Percentiles rank a stretch among this genome's conserved stretches.
Conservation (phyloP, 2,329 filamentous ascomycete genomes). For the Diaporthe sp. region DNA sequence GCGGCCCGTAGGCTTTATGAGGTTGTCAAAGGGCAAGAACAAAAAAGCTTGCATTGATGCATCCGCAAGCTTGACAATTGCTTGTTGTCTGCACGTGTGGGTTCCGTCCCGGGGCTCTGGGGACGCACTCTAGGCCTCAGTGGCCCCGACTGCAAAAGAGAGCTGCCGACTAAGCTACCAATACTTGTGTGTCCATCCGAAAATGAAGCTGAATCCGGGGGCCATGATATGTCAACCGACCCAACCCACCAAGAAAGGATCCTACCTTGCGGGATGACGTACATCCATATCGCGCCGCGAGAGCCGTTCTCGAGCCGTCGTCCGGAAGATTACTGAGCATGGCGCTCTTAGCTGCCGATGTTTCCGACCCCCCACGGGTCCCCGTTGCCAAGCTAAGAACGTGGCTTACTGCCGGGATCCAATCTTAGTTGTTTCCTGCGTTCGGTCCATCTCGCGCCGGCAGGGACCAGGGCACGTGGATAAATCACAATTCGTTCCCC, state of each 20-base stretch:
- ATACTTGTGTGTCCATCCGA: too few relatives aligned
- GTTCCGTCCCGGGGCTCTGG: neutral
- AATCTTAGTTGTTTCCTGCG: neutral
- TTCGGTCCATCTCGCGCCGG: slow-evolving; percentile 22
- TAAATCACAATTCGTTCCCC: neutral
- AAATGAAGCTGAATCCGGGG: neutral
- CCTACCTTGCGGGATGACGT: neutral
- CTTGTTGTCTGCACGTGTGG: neutral
- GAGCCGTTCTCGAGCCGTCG: neutral
- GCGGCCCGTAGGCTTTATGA: neutral
- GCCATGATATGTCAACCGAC: neutral
- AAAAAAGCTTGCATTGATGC: neutral
- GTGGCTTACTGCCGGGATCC: slow-evolving; percentile 7
- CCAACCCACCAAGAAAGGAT: too few relatives aligned
- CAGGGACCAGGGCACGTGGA: slow-evolving; percentile 1
- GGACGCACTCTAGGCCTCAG: neutral
- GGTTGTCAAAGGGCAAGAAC: neutral
- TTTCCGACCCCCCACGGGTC: neutral
- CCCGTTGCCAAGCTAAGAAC: neutral
- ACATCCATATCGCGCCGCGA: neutral
- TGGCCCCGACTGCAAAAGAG: neutral
- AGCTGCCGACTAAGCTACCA: neutral
- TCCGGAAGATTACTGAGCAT: neutral
- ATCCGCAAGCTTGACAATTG: neutral
- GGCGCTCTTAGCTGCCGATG: slow-evolving; percentile 9